Percentiles rank a stretch among this genome's conserved stretches.
phyloP scores from a whole-genome alignment of 179 eudicot genomes.

The Corrigiola litoralis region DNA sequence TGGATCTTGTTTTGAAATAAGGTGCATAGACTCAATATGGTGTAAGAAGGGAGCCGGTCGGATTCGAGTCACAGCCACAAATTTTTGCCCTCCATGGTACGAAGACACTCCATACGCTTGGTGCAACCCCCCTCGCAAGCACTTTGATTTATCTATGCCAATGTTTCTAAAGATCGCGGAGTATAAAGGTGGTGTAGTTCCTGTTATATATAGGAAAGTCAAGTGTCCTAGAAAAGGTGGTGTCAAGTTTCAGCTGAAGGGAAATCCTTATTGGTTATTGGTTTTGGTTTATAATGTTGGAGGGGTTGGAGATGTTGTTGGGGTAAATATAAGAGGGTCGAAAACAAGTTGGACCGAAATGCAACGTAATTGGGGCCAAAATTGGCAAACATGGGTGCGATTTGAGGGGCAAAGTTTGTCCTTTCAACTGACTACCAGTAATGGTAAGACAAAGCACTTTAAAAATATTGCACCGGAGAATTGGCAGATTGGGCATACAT shows the following conservation, averaged over 20 bases:
- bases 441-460: conserved; percentile 23
- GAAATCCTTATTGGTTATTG: conserved; percentile 31
- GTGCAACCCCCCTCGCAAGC: conserved; percentile 46
- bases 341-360: conserved; percentile 28
- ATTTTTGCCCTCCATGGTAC: conserved; percentile 41
- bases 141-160: conserved; percentile 38
- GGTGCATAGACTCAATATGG: conserved; percentile 22
- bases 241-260: conserved; percentile 31
- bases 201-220: conserved; percentile 24
- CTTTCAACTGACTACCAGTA: conserved; percentile 29
- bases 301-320: conserved; percentile 33
- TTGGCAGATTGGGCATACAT: conserved; percentile 34
- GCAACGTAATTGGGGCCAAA: conserved; percentile 41
- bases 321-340: conserved; percentile 31
- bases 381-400: conserved; percentile 24
- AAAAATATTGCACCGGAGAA: conserved; percentile 17
- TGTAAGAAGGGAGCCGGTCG: conserved; percentile 22
- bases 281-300: conserved; percentile 43
- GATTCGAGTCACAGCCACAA: conserved; percentile 40
- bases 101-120: conserved; percentile 18
- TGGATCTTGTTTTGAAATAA: conserved; percentile 39
- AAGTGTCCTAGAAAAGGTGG: conserved; percentile 32
- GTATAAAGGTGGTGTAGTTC: conserved; percentile 35
- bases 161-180: conserved; percentile 33
- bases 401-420: conserved; percentile 33